Evolutionary conservation across 2,329 filamentous ascomycete genomes (phyloP), one percentile per base, ranked within the genome.

Genomic region (Calonectria pteridis): DNA sequence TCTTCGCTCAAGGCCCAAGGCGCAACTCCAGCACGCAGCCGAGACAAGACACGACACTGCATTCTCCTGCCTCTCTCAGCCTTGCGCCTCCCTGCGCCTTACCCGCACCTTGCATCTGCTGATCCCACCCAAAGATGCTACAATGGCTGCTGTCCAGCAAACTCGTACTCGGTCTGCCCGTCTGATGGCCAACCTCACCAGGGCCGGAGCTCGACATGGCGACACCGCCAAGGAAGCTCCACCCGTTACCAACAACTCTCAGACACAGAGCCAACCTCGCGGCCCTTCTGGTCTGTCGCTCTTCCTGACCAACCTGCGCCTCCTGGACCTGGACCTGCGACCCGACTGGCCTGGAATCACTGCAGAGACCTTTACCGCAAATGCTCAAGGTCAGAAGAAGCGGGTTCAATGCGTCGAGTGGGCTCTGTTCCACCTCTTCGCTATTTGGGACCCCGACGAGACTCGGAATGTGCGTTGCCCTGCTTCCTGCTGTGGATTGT

Each of bases 381-480:
- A 89, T 4, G 89, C 89, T 0, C 92, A 93, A 75, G 94, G 94
- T 67, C 94, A 96, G 84, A 97, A 96, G 85, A 93, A 93, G 83
- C 91, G 96, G 67, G 92, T 98, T 46, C 92, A 94, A 78, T 92
- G 92, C 73, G 91, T 96, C 46, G 97, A 99, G 86, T 98, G 96
- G 95, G 92, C 93, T 0, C 87, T 98, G n/a, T 98, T 94, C 84
- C 93, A 94, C 66, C 89, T 99, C 18, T 98, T 98, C 83, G 88
- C 90, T 46, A 86, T 97, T 4, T 98, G 95, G 93, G 94, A 98
- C 81, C 90, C 91, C 0, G 90, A 93, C 14, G 93, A 94, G 79
- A 91, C 95, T 23, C 90, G 91, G 75, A 93, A 93, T 86, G 94
- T 95, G 88, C 50, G 86, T 79, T 23, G 62, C 64, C 72, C 37